Evolutionary conservation across 1,139 yeast species (phyloP), one percentile per base, ranked within the genome.

Genomic region (Pichia sp.): DNA sequence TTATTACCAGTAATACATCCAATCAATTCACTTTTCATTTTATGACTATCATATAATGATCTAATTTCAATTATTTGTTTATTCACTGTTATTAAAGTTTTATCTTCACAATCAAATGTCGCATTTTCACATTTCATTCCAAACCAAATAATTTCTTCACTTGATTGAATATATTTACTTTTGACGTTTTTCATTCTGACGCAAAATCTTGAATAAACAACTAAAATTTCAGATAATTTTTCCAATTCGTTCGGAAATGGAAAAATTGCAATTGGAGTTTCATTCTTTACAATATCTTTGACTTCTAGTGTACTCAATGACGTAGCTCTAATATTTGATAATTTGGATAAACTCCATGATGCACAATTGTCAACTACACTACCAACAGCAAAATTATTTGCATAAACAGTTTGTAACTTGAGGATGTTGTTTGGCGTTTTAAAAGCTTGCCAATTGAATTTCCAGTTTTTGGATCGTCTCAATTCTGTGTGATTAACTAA

Each of bases 251-350:
- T 54, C 4, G 54, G 54, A 22, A 57, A 44, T 26, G 53, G 54
- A 48, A 59, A 62, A 7, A 58, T 55, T 8, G 53, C 62, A 43
- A 62, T 42, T n/a, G 65, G 66, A 13, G 38, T 44, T 38, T 59
- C 59, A 35, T 49, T 50, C 18, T 59, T 56, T 11, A 60, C 42
- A 25, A 63, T 52, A 18, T 55, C 50, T 39, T 54, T 59, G 26
- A 61, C 49, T 30, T 58, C 61, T 23, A 55, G 48, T 18, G 56
- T 56, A 23, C 50, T 49, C 27, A 62, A 42, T 15, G 50, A 60
- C 2, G 57, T 57, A 24, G 61, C 56, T 15, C 63, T 55, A 52
- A 61, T 57, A 3, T 60, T 55, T 26, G 53, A 49, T 34, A 62
- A 48, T 46, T 62, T 58, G 7, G 64, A 58, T 3, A 62, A 49